These are phyloP conservation scores for Gremmenia infestans DNA, from an alignment of 2,329 filamentous ascomycete species.

Conservation along the genomic window DNA sequence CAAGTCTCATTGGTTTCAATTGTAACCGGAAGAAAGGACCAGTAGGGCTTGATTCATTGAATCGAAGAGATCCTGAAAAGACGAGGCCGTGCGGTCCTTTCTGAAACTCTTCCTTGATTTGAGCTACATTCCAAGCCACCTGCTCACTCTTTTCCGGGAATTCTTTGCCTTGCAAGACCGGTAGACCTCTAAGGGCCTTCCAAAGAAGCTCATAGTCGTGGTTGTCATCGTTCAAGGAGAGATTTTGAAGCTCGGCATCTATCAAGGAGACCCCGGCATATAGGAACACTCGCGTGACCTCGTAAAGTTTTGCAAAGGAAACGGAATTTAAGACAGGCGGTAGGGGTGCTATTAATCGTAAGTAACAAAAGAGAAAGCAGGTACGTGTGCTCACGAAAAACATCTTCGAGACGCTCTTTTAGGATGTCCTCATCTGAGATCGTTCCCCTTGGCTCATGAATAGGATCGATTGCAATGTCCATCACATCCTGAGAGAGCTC, in stretches of 20 bases:
- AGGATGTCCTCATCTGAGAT: conserved; percentile 6
- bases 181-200: conserved; percentile 35
- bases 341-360: conserved; percentile 15
- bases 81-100: conserved; percentile 38
- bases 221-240: conserved; percentile 35
- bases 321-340: conserved; percentile 15
- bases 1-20: conserved; percentile 45
- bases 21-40: conserved; percentile 42
- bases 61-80: conserved; percentile 40
- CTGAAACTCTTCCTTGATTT: conserved; percentile 9
- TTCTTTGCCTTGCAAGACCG: conserved; percentile 38
- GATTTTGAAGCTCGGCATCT: conserved; percentile 9
- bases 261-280: conserved; percentile 21
- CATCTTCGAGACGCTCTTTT: conserved; percentile 6
- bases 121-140: conserved; percentile 39
- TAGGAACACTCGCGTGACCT: conserved; percentile 28
- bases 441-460: not conserved
- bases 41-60: conserved; percentile 28
- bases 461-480: not conserved
- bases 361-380: not conserved
- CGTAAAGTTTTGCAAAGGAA: conserved; percentile 25
- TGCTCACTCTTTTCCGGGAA: conserved; percentile 44
- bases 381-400: conserved; percentile 17
- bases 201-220: conserved; percentile 39
- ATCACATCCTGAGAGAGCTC: conserved; percentile 11